These are phyloP conservation scores for Cercophora sp. DNA, from an alignment of 495 filamentous ascomycete species.

Conservation along the genomic window DNA sequence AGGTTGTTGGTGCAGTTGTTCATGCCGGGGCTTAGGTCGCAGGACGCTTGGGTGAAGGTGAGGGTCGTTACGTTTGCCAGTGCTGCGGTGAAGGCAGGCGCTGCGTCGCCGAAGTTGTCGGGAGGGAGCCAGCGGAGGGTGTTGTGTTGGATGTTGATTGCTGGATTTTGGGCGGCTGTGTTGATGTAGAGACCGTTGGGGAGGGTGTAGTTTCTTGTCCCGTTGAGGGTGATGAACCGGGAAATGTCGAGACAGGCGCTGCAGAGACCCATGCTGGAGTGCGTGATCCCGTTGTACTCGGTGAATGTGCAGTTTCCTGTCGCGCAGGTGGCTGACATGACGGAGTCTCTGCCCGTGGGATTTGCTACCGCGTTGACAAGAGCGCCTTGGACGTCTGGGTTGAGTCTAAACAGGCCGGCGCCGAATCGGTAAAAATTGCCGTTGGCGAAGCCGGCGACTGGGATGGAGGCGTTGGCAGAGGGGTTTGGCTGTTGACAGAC, in stretches of 20 bases:
- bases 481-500: not conserved
- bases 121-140: not conserved
- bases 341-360: not conserved
- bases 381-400: not conserved
- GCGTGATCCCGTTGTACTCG: not conserved
- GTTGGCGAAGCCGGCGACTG: not conserved
- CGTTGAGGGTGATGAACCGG: not conserved
- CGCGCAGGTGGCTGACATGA: not conserved
- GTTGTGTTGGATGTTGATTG: not conserved
- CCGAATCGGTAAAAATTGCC: not conserved
- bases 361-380: not conserved
- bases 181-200: not conserved
- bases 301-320: slow-evolving; percentile 6
- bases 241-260: slow-evolving; percentile 1
- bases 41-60: not conserved
- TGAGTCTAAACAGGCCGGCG: not conserved
- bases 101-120: not conserved
- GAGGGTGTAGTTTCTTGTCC: not conserved
- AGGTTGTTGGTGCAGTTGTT: not conserved
- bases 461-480: not conserved
- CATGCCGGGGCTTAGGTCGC: not conserved
- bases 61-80: not conserved
- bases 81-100: not conserved
- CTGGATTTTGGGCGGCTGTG: not conserved
- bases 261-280: slow-evolving; percentile 17